Conservation (phyloP, 176 grass and related monocot genomes). For the Thalia dealbata region DNA sequence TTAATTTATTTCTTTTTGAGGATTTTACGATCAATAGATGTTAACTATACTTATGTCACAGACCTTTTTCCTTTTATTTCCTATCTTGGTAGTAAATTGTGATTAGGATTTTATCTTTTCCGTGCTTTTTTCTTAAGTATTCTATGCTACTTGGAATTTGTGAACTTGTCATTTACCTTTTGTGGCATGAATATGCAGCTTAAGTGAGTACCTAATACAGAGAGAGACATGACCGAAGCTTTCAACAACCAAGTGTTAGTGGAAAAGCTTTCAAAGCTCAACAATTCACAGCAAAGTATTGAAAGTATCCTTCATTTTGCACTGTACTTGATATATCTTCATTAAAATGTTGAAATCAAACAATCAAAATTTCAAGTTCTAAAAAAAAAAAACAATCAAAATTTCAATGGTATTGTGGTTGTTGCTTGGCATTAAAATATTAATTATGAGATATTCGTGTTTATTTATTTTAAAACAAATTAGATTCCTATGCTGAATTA, state of each 20-base stretch:
- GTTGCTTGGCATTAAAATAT: not conserved
- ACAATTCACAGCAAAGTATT: slow-evolving; percentile 82
- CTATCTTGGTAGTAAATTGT: not conserved
- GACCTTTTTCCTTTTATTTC: not conserved
- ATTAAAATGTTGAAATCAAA: not conserved
- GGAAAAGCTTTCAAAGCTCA: slow-evolving; percentile 82
- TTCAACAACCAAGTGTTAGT: slow-evolving; percentile 76
- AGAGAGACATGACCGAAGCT: slow-evolving; percentile 30
- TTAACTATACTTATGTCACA: not conserved
- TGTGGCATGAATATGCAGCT: slow-evolving; percentile 16
- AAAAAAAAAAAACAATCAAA: not conserved
- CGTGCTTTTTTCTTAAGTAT: not conserved
- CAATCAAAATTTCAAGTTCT: not conserved
- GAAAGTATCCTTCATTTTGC: slow-evolving; percentile 66
- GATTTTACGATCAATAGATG: not conserved
- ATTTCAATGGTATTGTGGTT: not conserved
- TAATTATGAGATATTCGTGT: not conserved
- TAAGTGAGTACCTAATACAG: slow-evolving; percentile 12
- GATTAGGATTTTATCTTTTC: not conserved
- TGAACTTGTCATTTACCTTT: slow-evolving; percentile 2
- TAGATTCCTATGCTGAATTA: not conserved
- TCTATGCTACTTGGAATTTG: not conserved
- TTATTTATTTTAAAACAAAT: not conserved
- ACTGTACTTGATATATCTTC: not conserved
- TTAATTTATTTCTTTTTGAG: not conserved